Base-by-base conservation (phyloP, 163 green algal species). In the Chlorella variabilis region DNA sequence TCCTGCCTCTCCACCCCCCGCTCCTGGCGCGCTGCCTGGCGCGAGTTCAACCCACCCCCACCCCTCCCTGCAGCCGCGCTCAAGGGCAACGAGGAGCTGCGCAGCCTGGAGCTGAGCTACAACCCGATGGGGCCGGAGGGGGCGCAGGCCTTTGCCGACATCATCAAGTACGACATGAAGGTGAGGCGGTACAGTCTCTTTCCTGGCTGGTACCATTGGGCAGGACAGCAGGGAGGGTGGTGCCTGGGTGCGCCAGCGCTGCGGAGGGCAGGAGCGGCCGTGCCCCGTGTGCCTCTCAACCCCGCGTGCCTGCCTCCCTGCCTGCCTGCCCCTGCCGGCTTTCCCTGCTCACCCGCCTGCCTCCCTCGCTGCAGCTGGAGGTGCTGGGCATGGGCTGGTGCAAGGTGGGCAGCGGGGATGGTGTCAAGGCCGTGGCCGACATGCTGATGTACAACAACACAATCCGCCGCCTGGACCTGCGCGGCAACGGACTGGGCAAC, bases 311-410 rank as follows among this genome's bases (percentile, higher is more conserved):
- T 54, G 45, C 45, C n/a, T 54, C 45, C 45, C 45, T 23, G 11
- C 45, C 45, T 54, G 45, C 45, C 15, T 15, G 11, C 11, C 45
- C 45, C 45, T 54, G 45, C 63, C 59, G 59, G 7, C 21, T 54
- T 39, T 0, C 18, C 71, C 7, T n/a, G 23, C 71, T 54, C 27
- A 25, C 9, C 15, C 15, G 21, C 15, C 33, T 36, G n/a, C 29
- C 18, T 39, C 15, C 27, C 38, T 20, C 36, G 4, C 34, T 49
- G 7, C 70, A 85, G 70, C 78, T 99, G 41, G 91, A 96, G 54
- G 92, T 86, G 3, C 86, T 99, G 78, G 96, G 96, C 84, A 83
- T 99, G 62, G 96, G 96, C 8, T 99, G 96, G 96, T 99, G 96
- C 92, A 98, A 99, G 88, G 63, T 98, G 33, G 93, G 93, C 33